Percentiles rank a stretch among this genome's conserved stretches.
phyloP scores from a whole-genome alignment of 2,329 filamentous ascomycete genomes.

The Mariannaea elegans region DNA sequence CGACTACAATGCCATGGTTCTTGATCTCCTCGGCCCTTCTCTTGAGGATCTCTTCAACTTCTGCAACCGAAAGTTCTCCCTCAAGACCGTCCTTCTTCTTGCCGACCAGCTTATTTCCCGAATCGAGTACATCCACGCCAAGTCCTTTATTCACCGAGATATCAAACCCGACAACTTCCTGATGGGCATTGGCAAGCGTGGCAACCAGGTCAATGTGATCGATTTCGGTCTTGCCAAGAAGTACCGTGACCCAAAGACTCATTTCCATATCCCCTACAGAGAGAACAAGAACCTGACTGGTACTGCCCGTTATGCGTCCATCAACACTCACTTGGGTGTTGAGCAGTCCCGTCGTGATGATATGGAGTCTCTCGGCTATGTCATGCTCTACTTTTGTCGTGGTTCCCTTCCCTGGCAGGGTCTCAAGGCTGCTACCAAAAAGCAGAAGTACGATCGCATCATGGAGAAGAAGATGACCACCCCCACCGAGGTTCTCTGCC shows the following conservation, averaged over 20 bases:
- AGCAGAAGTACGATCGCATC: constrained; percentile 99
- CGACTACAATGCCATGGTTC: constrained; percentile 99
- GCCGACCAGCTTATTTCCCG: constrained; percentile 98
- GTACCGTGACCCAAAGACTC: constrained; percentile 99
- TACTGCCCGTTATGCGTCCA: constrained; percentile 97
- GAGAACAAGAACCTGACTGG: constrained; percentile 99
- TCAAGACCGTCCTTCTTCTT: constrained; percentile 96
- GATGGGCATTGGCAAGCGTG: constrained; percentile 98
- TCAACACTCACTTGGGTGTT: constrained; percentile 98
- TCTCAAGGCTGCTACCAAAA: constrained; percentile 97
- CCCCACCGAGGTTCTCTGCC: constrained; percentile 96
- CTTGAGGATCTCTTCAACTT: constrained; percentile 99
- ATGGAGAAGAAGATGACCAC: constrained; percentile 99
- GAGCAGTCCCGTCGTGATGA: constrained; percentile 99
- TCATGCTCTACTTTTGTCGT: constrained; percentile 99
- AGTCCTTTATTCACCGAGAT: constrained; percentile 99
- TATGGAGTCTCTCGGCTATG: constrained; percentile 98
- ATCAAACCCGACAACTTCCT: constrained; percentile 99
- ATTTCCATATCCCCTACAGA: constrained; percentile 99
- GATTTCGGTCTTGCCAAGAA: constrained; percentile 99
- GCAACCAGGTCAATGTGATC: constrained; percentile 99
- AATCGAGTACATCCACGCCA: constrained; percentile 99
- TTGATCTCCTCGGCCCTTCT: constrained; percentile 93
- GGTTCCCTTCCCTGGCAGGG: constrained; percentile 99
- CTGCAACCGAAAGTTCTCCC: constrained; percentile 99